Percentiles rank a stretch among this genome's conserved stretches.
phyloP scores from a whole-genome alignment of 2,329 filamentous ascomycete genomes.

The Verticillium zaregamsianum region DNA sequence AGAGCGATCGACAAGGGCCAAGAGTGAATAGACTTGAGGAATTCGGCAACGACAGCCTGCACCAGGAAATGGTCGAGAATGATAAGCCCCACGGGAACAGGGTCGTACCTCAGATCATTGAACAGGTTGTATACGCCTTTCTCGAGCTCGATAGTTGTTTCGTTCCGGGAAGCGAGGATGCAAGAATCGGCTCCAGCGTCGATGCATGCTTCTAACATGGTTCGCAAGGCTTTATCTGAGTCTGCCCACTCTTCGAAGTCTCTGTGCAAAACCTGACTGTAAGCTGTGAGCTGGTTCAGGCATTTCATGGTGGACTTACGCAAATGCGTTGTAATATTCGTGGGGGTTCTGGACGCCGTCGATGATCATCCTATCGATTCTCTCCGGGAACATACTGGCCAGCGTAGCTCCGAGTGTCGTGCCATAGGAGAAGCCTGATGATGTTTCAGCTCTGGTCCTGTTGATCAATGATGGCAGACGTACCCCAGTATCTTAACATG shows the following conservation, averaged over 20 bases:
- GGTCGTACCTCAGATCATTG: constrained; percentile 17
- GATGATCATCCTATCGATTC: constrained; percentile 24
- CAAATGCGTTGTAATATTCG: constrained; percentile 21
- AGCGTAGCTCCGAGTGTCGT: constrained; percentile 30
- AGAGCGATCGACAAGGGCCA: not conserved
- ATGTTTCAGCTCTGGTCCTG: not conserved
- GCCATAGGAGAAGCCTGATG: constrained; percentile 32
- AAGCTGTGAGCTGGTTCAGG: not conserved
- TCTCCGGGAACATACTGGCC: constrained; percentile 34
- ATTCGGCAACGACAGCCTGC: constrained; percentile 5
- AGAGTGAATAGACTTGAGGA: constrained; percentile 8
- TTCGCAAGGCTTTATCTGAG: constrained; percentile 20
- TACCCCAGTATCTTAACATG: constrained; percentile 34
- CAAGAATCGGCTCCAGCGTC: constrained; percentile 15
- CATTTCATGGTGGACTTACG: not conserved
- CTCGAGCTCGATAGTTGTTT: constrained; percentile 18
- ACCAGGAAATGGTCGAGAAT: constrained; percentile 20
- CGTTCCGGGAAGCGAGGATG: constrained; percentile 13
- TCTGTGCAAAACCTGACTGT: constrained; percentile 8
- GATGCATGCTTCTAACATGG: constrained; percentile 19
- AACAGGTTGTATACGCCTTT: constrained; percentile 16
- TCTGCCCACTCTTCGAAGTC: constrained; percentile 19
- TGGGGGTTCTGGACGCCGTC: constrained; percentile 26
- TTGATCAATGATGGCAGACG: not conserved
- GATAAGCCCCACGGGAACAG: constrained; percentile 12